Conservation (phyloP, 169 alveolate species). For the Perkinsus marinus region DNA sequence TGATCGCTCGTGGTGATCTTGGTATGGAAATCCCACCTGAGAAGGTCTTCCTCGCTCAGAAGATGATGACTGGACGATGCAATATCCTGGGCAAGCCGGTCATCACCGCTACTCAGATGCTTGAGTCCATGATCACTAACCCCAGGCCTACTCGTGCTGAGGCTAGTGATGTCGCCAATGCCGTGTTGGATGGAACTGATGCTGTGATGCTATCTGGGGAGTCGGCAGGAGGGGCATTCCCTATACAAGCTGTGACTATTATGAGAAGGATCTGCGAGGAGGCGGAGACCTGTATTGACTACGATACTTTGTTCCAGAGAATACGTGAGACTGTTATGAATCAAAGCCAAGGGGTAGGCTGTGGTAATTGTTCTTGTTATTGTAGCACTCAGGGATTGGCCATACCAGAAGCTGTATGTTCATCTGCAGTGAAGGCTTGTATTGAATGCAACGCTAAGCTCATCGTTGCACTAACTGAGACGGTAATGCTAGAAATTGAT, state of each 20-base stretch:
- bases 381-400: conserved; percentile 15
- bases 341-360: not conserved
- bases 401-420: conserved; percentile 42
- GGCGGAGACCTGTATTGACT: conserved; percentile 71
- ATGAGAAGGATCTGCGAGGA: conserved; percentile 69
- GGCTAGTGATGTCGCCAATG: conserved; percentile 96
- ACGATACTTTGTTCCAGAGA: conserved; percentile 23
- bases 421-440: conserved; percentile 19
- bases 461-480: conserved; percentile 71
- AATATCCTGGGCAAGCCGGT: conserved; percentile 89
- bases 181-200: conserved; percentile 96
- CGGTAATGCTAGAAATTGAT: conserved; percentile 40
- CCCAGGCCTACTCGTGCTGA: conserved; percentile 99
- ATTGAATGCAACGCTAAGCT: conserved; percentile 36
- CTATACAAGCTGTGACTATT: conserved; percentile 57
- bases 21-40: conserved; percentile 98
- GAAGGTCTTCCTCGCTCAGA: conserved; percentile 90
- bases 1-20: conserved; percentile 98
- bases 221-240: conserved; percentile 75
- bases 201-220: conserved; percentile 87
- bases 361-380: not conserved
- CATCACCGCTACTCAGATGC: conserved; percentile 96
- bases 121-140: conserved; percentile 87
- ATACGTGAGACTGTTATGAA: too few species aligned
- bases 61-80: conserved; percentile 79